phyloP scores from a whole-genome alignment of 176 grass and related monocot genomes.

The Musa itinerans region DNA sequence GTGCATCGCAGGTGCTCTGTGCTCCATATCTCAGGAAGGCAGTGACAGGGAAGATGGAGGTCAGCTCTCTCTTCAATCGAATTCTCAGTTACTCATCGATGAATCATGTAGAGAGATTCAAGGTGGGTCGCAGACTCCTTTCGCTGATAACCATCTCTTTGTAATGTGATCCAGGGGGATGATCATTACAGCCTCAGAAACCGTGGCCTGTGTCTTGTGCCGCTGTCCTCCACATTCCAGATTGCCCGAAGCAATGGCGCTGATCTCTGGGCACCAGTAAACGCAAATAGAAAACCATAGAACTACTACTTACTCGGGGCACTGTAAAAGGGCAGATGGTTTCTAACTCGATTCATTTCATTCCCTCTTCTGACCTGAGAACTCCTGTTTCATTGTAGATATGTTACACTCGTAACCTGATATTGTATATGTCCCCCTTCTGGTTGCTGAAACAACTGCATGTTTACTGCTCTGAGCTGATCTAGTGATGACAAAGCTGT shows the following conservation, averaged over 20 bases:
- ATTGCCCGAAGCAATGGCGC: slow-evolving; percentile 83
- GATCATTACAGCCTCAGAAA: slow-evolving; percentile 55
- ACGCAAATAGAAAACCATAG: slow-evolving; percentile 33
- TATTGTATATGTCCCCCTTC: not conserved
- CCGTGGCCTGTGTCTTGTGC: slow-evolving; percentile 82
- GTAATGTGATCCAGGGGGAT: slow-evolving; percentile 29
- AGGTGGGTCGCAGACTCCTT: no score
- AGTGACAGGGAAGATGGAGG: slow-evolving; percentile 35
- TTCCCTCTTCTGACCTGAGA: slow-evolving; percentile 2
- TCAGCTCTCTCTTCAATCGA: slow-evolving; percentile 18
- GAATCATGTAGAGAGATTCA: no score
- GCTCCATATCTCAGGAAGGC: slow-evolving; percentile 57
- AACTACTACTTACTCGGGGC: no score
- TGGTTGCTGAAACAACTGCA: no score
- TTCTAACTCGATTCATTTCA: slow-evolving; percentile 25
- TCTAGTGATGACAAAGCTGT: no score
- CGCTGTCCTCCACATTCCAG: slow-evolving; percentile 39
- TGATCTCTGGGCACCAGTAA: slow-evolving; percentile 88
- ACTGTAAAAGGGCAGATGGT: no score
- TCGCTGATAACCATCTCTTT: slow-evolving; percentile 7
- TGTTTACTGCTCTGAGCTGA: no score
- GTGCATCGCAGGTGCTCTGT: slow-evolving; percentile 51
- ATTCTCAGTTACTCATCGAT: no score
- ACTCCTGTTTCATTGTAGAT: not conserved
- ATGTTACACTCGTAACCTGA: not conserved